Percentiles rank a stretch among this genome's conserved stretches.
Evolutionary conservation across 257 asterid genomes (phyloP).

Genomic region (Voacanga thouarsii): DNA sequence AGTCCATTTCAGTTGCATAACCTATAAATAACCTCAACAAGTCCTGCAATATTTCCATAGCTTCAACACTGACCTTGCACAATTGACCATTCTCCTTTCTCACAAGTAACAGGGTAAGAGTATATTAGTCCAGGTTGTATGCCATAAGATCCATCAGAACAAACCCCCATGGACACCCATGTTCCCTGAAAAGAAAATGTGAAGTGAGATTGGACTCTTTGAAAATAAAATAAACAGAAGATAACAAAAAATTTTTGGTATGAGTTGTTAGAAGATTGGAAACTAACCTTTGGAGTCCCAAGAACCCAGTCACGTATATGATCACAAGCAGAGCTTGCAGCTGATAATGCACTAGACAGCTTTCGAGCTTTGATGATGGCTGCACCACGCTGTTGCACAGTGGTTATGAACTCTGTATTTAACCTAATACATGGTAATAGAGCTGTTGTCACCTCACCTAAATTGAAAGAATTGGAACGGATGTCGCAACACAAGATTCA

Average conservation of each 20-base stretch:
- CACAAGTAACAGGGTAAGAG: conserved; percentile 79
- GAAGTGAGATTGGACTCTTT: no score
- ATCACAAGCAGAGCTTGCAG: conserved; percentile 85
- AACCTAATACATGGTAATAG: conserved; percentile 36
- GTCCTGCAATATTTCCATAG: background rate
- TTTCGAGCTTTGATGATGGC: conserved; percentile 74
- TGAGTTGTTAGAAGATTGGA: background rate
- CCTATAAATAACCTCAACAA: background rate
- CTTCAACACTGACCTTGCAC: conserved; percentile 51
- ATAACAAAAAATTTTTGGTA: background rate
- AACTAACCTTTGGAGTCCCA: conserved; percentile 77
- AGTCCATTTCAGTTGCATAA: no score
- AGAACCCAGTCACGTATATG: conserved; percentile 78
- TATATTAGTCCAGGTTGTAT: conserved; percentile 62
- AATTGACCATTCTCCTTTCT: conserved; percentile 83
- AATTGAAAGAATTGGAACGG: background rate
- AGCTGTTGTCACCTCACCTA: background rate
- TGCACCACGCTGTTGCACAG: conserved; percentile 66
- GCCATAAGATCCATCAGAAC: conserved; percentile 83
- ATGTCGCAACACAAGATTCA: background rate
- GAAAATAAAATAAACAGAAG: background rate
- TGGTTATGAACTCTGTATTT: conserved; percentile 51
- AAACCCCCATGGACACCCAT: conserved; percentile 92
- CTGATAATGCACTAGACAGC: conserved; percentile 77
- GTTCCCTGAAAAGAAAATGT: conserved; percentile 40